These are phyloP conservation scores for Escovopsis sp. DNA, from an alignment of 2,329 filamentous ascomycete genomes.

Conservation along the genomic window DNA sequence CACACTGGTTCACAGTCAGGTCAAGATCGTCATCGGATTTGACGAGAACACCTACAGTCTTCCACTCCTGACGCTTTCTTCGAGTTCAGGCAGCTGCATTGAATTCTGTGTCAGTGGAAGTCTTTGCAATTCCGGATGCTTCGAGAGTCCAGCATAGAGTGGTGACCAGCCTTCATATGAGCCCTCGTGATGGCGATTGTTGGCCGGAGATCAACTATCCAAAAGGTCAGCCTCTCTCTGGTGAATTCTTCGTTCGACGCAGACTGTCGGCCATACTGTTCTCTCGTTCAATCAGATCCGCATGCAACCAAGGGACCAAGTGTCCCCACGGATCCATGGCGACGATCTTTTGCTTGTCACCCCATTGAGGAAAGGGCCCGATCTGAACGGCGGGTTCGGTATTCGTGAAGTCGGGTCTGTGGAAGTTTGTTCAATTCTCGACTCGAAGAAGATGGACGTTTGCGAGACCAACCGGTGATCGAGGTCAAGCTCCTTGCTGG, in stretches of 20 bases:
- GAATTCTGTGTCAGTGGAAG: no score
- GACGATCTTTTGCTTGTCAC: slow-evolving; percentile 82
- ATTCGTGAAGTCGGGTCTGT: slow-evolving; percentile 47
- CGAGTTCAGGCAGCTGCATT: slow-evolving; percentile 65
- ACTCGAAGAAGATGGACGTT: slow-evolving; percentile 5
- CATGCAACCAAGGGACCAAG: slow-evolving; percentile 69
- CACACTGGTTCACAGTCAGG: slow-evolving; percentile 21
- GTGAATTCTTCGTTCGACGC: not conserved
- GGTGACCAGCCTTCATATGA: slow-evolving; percentile 56
- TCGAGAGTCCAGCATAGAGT: not conserved
- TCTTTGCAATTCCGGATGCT: no score
- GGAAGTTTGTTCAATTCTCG: not conserved
- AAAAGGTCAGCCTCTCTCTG: slow-evolving; percentile 4
- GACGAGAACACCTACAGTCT: slow-evolving; percentile 38
- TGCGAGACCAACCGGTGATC: slow-evolving; percentile 46
- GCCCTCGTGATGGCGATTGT: slow-evolving; percentile 86
- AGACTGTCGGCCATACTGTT: slow-evolving; percentile 30
- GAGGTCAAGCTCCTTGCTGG: slow-evolving; percentile 71
- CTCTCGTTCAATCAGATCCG: slow-evolving; percentile 61
- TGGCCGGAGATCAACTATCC: slow-evolving; percentile 61
- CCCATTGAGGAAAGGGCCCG: slow-evolving; percentile 81
- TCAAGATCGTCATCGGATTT: not conserved
- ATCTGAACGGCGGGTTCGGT: slow-evolving; percentile 85
- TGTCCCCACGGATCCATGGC: slow-evolving; percentile 95
- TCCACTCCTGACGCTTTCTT: slow-evolving; percentile 69